Percentiles rank a stretch among this genome's conserved stretches.
Conservation (phyloP, 805 yeast genomes). For the Saccharomycopsis sp. region DNA sequence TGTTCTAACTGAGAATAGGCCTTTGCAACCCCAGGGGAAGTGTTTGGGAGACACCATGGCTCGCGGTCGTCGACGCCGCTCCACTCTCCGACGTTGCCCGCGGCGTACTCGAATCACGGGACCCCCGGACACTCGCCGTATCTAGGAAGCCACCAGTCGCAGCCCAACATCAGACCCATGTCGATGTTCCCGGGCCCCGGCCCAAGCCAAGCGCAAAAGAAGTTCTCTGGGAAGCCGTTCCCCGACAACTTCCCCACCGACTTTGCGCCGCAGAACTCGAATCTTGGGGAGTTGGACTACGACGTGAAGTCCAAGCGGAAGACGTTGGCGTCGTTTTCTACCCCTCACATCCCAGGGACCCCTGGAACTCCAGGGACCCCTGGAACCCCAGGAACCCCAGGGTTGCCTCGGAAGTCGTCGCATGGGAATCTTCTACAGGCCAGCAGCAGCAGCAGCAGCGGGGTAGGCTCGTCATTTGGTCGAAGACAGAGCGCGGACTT, state of each 20-base stretch:
- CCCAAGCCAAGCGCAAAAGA: not conserved
- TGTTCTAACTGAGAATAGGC: conserved; percentile 6
- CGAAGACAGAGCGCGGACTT: not conserved
- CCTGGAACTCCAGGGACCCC: not conserved
- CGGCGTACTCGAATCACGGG: not conserved
- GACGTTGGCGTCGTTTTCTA: conserved; percentile 9
- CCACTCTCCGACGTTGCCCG: not conserved
- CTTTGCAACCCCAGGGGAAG: conserved; percentile 15
- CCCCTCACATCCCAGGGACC: too few species aligned
- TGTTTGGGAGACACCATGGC: conserved; percentile 7
- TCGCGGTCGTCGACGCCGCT: not conserved
- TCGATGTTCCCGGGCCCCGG: not conserved
- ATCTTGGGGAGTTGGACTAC: conserved; percentile 10
- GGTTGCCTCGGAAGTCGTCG: not conserved
- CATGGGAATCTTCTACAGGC: not conserved
- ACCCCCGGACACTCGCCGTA: not conserved
- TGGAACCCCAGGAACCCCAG: not conserved
- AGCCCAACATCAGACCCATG: not conserved
- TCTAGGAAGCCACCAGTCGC: not conserved
- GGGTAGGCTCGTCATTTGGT: too few species aligned
- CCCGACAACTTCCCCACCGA: conserved; percentile 16
- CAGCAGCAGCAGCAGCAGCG: too few species aligned
- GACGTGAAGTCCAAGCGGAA: conserved; percentile 14
- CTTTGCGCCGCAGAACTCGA: conserved; percentile 13
- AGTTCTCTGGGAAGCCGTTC: conserved; percentile 9